These are phyloP conservation scores for Gymnopilus dilepis DNA, from an alignment of 768 basidiomycete genomes.

Conservation along the genomic window DNA sequence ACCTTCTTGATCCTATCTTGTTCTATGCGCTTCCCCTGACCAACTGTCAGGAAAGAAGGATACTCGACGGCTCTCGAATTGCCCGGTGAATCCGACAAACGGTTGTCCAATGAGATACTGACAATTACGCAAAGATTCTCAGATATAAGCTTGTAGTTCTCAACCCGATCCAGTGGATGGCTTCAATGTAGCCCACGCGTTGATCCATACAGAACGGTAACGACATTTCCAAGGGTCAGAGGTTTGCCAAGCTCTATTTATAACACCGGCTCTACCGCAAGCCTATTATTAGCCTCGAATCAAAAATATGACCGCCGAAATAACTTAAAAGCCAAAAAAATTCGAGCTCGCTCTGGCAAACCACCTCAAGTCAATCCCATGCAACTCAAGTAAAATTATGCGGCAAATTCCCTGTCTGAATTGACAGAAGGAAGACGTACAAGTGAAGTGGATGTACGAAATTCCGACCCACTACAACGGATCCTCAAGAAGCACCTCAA, in stretches of 20 bases:
- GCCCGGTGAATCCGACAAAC: background rate
- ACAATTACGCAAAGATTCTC: background rate
- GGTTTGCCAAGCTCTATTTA: background rate
- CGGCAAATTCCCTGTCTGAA: too few species aligned
- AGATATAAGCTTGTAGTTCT: background rate
- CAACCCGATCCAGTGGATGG: background rate
- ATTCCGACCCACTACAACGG: background rate
- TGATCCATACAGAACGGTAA: background rate
- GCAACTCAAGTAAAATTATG: too few species aligned
- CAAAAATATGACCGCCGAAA: conserved; percentile 3
- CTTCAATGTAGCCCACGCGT: background rate
- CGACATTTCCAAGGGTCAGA: background rate
- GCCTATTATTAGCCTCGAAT: background rate
- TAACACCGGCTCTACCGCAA: background rate
- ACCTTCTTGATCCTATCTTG: too few species aligned
- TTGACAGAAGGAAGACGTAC: background rate
- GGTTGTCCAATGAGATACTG: background rate
- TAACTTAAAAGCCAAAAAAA: background rate
- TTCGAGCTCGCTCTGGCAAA: too few species aligned
- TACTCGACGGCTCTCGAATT: background rate
- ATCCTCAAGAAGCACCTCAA: background rate
- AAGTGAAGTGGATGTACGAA: background rate
- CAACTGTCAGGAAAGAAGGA: background rate
- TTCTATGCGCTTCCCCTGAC: background rate
- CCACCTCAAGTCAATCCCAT: too few species aligned